These are phyloP conservation scores for Sanghuangporus sanghuang DNA, from an alignment of 1,284 basidiomycete genomes.

Conservation along the genomic window DNA sequence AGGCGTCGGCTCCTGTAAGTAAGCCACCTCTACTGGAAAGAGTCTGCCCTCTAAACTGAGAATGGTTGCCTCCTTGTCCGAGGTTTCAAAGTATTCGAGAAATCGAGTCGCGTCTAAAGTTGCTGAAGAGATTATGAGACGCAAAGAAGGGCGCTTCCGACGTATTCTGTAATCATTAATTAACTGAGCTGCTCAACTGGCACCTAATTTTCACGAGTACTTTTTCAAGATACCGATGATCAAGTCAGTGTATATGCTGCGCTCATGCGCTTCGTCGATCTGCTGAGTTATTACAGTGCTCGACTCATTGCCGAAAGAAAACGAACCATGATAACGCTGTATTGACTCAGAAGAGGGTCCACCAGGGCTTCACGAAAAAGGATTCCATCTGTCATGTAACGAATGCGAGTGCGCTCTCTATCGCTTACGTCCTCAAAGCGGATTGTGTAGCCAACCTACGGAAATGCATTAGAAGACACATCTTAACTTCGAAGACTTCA, in stretches of 20 bases:
- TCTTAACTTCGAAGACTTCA: slow-evolving; percentile 1
- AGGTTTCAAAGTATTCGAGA: slow-evolving; percentile 78
- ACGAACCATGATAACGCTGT: slow-evolving; percentile 91
- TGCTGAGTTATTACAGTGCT: slow-evolving; percentile 27
- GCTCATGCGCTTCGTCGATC: slow-evolving; percentile 97
- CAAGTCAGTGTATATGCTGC: slow-evolving; percentile 92
- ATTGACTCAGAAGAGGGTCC: slow-evolving; percentile 84
- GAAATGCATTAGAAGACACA: background rate
- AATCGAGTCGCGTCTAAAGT: slow-evolving; percentile 91
- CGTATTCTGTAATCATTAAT: slow-evolving; percentile 58
- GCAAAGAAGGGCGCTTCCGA: slow-evolving; percentile 80
- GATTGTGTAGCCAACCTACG: slow-evolving; percentile 93
- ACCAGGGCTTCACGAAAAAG: slow-evolving; percentile 92
- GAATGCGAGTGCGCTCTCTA: slow-evolving; percentile 80
- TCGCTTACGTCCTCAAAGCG: slow-evolving; percentile 93
- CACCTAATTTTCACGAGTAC: slow-evolving; percentile 35
- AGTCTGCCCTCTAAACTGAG: slow-evolving; percentile 91
- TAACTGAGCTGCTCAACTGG: slow-evolving; percentile 22
- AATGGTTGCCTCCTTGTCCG: slow-evolving; percentile 60
- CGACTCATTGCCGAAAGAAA: background rate
- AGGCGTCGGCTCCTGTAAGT: slow-evolving; percentile 63
- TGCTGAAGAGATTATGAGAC: slow-evolving; percentile 91
- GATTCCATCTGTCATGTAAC: slow-evolving; percentile 98
- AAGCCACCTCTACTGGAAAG: slow-evolving; percentile 85
- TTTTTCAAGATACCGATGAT: slow-evolving; percentile 91